phyloP scores from a whole-genome alignment of 2,329 filamentous ascomycete species.

The Teratosphaeria gauchensis region DNA sequence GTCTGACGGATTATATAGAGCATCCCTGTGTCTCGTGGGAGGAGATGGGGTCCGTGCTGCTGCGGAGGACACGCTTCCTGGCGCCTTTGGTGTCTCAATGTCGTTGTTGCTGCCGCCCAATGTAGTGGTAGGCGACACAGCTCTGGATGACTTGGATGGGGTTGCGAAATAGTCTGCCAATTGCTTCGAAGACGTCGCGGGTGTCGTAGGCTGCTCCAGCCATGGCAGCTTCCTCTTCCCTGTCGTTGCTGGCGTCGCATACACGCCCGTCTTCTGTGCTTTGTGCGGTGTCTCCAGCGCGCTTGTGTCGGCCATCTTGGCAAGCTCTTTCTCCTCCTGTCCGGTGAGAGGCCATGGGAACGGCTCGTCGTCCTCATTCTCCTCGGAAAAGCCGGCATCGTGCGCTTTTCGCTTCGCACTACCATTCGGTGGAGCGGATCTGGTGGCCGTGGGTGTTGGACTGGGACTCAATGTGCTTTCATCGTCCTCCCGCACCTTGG shows the following conservation, averaged over 20 bases:
- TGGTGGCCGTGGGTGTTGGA: neutral
- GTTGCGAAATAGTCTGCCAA: constrained; percentile 16
- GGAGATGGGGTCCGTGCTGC: neutral
- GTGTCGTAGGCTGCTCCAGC: constrained; percentile 20
- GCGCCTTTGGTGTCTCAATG: neutral
- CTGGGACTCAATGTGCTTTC: neutral
- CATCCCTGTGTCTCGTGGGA: constrained; percentile 13
- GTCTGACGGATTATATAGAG: constrained; percentile 17
- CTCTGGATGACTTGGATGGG: constrained; percentile 10
- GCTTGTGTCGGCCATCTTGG: constrained; percentile 13
- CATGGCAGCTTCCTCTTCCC: constrained; percentile 28
- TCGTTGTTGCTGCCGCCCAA: constrained; percentile 4
- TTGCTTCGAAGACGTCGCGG: constrained; percentile 15
- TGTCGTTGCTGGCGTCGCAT: constrained; percentile 29
- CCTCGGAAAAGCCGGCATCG: constrained; percentile 13
- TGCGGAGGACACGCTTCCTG: neutral
- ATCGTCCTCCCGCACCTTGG: constrained; percentile 2
- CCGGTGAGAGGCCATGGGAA: constrained; percentile 25
- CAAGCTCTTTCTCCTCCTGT: constrained; percentile 26
- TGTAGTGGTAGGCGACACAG: neutral
- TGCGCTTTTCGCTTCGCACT: constrained; percentile 24
- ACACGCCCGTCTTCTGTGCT: constrained; percentile 26
- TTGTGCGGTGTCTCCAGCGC: constrained; percentile 31
- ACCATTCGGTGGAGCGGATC: neutral
- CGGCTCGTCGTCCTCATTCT: constrained; percentile 22